Percentiles rank a stretch among this genome's conserved stretches.
These are phyloP conservation scores for Fusarium chlamydosporum DNA, from an alignment of 2,329 filamentous ascomycete genomes.

Conservation along the genomic window DNA sequence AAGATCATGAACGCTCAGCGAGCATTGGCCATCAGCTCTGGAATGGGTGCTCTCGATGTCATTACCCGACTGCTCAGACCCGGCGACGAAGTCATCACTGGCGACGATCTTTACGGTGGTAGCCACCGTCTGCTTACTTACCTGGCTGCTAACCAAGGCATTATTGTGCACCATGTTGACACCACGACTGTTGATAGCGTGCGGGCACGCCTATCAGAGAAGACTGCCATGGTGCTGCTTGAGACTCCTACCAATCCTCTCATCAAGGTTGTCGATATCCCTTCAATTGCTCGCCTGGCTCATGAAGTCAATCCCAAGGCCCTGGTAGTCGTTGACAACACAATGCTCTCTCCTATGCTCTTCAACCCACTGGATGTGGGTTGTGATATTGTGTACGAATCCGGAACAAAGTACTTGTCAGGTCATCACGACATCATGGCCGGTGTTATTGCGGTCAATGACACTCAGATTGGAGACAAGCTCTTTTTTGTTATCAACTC, in stretches of 20 bases:
- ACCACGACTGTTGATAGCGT: slow-evolving; percentile 85
- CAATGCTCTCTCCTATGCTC: slow-evolving; percentile 96
- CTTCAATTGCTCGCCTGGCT: slow-evolving; percentile 79
- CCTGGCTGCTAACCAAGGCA: slow-evolving; percentile 88
- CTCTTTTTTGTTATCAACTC: slow-evolving; percentile 98
- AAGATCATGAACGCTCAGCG: slow-evolving; percentile 98
- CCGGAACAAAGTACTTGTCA: slow-evolving; percentile 96
- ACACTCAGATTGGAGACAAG: slow-evolving; percentile 83
- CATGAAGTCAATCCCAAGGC: slow-evolving; percentile 84
- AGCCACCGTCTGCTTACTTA: slow-evolving; percentile 95
- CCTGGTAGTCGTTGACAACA: slow-evolving; percentile 95
- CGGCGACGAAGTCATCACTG: slow-evolving; percentile 96
- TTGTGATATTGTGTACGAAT: slow-evolving; percentile 97
- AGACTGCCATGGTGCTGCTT: slow-evolving; percentile 94
- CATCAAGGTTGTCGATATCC: slow-evolving; percentile 97
- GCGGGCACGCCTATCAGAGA: slow-evolving; percentile 75
- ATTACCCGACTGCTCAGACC: slow-evolving; percentile 91
- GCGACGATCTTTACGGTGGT: slow-evolving; percentile 96
- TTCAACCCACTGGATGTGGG: slow-evolving; percentile 94
- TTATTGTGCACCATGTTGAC: slow-evolving; percentile 95
- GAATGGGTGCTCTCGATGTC: slow-evolving; percentile 97
- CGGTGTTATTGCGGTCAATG: slow-evolving; percentile 93
- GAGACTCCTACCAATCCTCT: slow-evolving; percentile 98
- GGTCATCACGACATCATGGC: slow-evolving; percentile 99
- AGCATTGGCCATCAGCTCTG: slow-evolving; percentile 92